These are phyloP conservation scores for Gyromitra esculenta DNA, from an alignment of 2,329 filamentous ascomycete species.

Conservation along the genomic window DNA sequence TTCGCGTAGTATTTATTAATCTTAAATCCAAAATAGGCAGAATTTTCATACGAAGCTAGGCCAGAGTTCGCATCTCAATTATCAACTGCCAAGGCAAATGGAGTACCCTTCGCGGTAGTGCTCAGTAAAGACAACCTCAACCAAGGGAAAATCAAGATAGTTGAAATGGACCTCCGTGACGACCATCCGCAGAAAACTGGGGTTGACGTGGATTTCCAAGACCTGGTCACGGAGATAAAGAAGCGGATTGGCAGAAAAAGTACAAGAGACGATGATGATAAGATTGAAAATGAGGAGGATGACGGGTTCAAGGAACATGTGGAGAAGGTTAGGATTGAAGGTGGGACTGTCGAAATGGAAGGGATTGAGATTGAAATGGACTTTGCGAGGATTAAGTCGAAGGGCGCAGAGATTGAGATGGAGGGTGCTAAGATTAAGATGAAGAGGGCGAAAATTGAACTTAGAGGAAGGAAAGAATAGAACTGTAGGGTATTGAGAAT, in stretches of 20 bases:
- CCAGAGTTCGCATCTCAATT: constrained; percentile 91
- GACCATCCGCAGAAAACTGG: constrained; percentile 92
- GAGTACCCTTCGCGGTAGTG: constrained; percentile 85
- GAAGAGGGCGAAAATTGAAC: constrained; percentile 43
- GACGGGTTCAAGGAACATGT: constrained; percentile 48
- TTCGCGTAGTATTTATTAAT: background rate
- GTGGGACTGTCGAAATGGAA: constrained; percentile 45
- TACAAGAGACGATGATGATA: constrained; percentile 56
- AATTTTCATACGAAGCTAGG: constrained; percentile 89
- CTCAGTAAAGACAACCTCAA: constrained; percentile 89
- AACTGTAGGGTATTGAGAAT: background rate
- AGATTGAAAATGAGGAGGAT: constrained; percentile 13
- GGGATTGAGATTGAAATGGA: constrained; percentile 45
- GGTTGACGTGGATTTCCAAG: constrained; percentile 72
- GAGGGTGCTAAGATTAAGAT: constrained; percentile 43
- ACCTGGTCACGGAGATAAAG: constrained; percentile 72
- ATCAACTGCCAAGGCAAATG: constrained; percentile 82
- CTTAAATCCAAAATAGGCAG: constrained; percentile 67
- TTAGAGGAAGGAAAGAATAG: constrained; percentile 34
- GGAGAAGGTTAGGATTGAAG: constrained; percentile 33
- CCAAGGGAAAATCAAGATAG: constrained; percentile 83
- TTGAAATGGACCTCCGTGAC: constrained; percentile 80
- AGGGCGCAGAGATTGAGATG: constrained; percentile 41
- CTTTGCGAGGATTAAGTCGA: constrained; percentile 45
- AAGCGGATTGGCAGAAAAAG: constrained; percentile 62